Evolutionary conservation across 371 early-diverging fungal genomes (phyloP), one percentile per base, ranked within the genome.

Genomic region (Mucor sp.): DNA sequence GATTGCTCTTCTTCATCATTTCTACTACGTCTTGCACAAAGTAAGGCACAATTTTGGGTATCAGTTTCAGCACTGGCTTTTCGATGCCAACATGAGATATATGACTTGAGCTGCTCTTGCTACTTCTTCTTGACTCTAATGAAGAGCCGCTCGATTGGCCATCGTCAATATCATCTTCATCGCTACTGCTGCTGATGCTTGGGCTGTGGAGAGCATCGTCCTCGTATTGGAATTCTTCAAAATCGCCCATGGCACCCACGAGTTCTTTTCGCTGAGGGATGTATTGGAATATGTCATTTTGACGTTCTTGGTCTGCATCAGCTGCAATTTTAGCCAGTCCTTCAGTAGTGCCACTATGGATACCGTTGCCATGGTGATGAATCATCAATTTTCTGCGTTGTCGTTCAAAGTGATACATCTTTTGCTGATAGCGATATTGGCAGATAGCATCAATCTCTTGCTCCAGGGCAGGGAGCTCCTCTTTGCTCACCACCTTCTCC

Each of bases 361-460:
- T 12, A 12, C 48, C 48, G 19, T 23, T 23, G 25, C 53, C 27
- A 15, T 41, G 41, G n/a, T 61, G 61, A 27, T 71, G 71, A 0
- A 58, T 19, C 68, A 72, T 68, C 23, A 71, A 12, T 27, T 65
- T 72, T 12, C 55, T 37, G 32, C 43, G 57, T 23, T 62, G 48
- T 30, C 60, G 41, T 57, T 73, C 69, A 57, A 73, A 69, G 15
- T 69, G 56, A 65, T 81, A 77, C 35, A 66, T 67, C 55, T 76
- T 59, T 69, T 83, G 79, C 58, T 77, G 67, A 21, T 74, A 70
- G 8, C 76, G 70, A 58, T 77, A 75, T 11, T 79, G 72, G 56
- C 81, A 79, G 15, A 83, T 48, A 1, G 72, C 63, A 62, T 81
- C 71, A 25, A 83, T 76, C 33, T 83, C 84, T 17, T 60, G 30